Conservation (phyloP, 1,284 basidiomycete genomes). For the Malassezia vespertilionis region DNA sequence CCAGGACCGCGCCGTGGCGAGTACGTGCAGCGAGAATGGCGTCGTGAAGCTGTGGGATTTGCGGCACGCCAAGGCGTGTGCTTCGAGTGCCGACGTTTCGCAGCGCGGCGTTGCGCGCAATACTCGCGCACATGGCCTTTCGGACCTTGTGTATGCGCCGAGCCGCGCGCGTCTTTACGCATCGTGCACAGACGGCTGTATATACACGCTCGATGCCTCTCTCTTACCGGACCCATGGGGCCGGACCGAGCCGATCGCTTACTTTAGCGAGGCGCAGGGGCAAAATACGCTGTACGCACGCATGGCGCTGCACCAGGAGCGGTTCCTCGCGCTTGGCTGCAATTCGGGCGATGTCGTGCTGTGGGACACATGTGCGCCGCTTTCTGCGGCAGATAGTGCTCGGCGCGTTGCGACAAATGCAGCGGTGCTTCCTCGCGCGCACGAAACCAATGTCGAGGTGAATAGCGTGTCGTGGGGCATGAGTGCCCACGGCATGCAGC, state of each 20-base stretch:
- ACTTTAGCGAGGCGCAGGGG: slow-evolving; percentile 30
- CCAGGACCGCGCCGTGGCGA: slow-evolving; percentile 26
- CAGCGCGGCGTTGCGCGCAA: slow-evolving; percentile 11
- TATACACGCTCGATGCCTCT: slow-evolving; percentile 6
- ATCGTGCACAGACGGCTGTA: slow-evolving; percentile 35
- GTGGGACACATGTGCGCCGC: slow-evolving; percentile 31
- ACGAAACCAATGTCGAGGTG: slow-evolving; percentile 31
- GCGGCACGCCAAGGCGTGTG: slow-evolving; percentile 10
- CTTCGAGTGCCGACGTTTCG: slow-evolving; percentile 20
- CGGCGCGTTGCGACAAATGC: not conserved
- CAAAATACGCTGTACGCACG: slow-evolving; percentile 42
- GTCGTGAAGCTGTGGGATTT: slow-evolving; percentile 43
- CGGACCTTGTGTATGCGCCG: slow-evolving; percentile 26
- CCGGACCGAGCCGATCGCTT: slow-evolving; percentile 1
- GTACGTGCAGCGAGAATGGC: slow-evolving; percentile 31
- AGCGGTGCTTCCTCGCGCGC: slow-evolving; percentile 15
- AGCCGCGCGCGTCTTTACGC: slow-evolving; percentile 22
- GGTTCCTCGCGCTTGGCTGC: slow-evolving; percentile 39
- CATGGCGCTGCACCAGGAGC: slow-evolving; percentile 35
- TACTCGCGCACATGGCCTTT: slow-evolving; percentile 35
- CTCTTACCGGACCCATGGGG: not conserved
- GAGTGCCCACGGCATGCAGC: slow-evolving; percentile 31
- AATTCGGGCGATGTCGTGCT: slow-evolving; percentile 35
- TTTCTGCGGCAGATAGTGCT: not conserved
- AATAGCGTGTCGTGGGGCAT: slow-evolving; percentile 36